Base-by-base conservation (phyloP, 805 yeast genomes). In the Ogataea pini region DNA sequence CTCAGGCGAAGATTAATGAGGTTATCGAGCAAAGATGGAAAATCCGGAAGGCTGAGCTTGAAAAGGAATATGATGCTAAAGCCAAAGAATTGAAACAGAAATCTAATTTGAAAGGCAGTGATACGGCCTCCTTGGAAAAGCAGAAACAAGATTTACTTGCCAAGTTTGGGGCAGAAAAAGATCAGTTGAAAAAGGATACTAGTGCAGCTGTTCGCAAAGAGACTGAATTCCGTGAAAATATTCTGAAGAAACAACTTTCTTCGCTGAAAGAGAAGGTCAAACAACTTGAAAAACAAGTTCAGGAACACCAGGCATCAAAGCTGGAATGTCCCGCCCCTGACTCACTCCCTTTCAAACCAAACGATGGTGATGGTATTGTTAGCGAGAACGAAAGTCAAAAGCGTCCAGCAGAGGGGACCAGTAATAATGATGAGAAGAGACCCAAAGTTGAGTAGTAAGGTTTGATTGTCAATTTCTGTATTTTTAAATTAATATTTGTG, bases 171-270 rank as follows among this genome's bases (percentile, higher is more conserved):
- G 37, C 47, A 34, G 61, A 48, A 47, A 63, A 64, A 64, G 60
- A 69, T 52, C 68, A 71, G 49, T 70, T 73, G 38, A 71, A 76
- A 16, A 73, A 70, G 27, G 76, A 72, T 39, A 73, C 77, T 2
- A 68, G 78, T 42, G 69, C 71, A 45, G 77, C 78, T 20, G 76
- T 79, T 36, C 77, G 78, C 42, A 78, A 80, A 60, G 82, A 82
- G 58, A 76, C 75, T 41, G 85, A 78, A 50, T 76, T 85, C 63
- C 77, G 82, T 55, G 73, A 76, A 48, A 77, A 74, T 49, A 75
- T 85, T 63, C 69, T 80, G 56, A 76, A 74, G 55, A 72, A 72
- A 53, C 82, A 77, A 61, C 67, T 79, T n/a, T 81, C 77, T 37
- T 75, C 74, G 44, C 69, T 78, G 24, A 81, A 77, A 50, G 67